phyloP scores from a whole-genome alignment of 352 stramenopile species.

The Phytophthora pluvialis region DNA sequence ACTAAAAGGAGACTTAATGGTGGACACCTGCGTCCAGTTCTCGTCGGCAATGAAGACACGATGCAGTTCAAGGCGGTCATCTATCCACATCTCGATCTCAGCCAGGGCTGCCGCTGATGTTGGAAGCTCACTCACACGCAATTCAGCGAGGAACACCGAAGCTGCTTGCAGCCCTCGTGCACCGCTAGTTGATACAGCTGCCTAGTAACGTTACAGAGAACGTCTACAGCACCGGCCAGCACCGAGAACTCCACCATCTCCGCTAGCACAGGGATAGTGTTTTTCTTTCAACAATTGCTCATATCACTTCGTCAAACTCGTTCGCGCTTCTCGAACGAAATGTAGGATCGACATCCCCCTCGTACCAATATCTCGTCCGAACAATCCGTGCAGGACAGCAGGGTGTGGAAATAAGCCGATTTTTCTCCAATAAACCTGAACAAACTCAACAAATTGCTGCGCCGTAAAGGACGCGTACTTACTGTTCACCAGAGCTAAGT shows the following conservation, averaged over 20 bases:
- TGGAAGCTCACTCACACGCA: constrained; percentile 5
- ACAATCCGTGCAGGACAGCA: constrained; percentile 17
- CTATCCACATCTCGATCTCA: constrained; percentile 1
- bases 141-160: not conserved
- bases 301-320: not conserved
- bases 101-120: not conserved
- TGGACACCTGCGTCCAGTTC: not conserved
- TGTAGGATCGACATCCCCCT: constrained; percentile 8
- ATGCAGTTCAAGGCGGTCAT: constrained; percentile 14
- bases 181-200: constrained; percentile 4
- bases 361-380: constrained; percentile 21
- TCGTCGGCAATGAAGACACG: not conserved
- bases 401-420: constrained; percentile 28
- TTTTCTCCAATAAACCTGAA: constrained; percentile 18
- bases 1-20: constrained; percentile 5
- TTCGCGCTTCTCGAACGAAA: constrained; percentile 1
- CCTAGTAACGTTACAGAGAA: not conserved
- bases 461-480: constrained; percentile 5
- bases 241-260: not conserved
- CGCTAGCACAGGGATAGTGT: not conserved
- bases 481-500: constrained; percentile 5
- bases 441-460: constrained; percentile 23
- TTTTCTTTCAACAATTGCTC: constrained; percentile 16
- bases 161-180: not conserved
- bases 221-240: not conserved